phyloP scores from a whole-genome alignment of 805 yeast species.

The Candida tammaniensis region DNA sequence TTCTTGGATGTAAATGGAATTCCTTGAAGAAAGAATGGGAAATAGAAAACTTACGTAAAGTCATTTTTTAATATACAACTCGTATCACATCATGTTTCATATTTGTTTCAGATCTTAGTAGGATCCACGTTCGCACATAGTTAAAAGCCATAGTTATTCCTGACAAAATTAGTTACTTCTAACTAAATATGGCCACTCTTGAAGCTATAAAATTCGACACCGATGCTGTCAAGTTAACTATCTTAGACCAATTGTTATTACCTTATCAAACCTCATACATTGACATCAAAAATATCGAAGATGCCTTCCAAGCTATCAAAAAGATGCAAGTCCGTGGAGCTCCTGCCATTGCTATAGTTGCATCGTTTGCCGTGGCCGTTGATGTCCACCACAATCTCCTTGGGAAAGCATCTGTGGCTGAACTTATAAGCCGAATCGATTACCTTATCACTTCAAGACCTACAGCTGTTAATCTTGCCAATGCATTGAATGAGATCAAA shows the following conservation, averaged over 20 bases:
- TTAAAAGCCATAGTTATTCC: too few relatives aligned
- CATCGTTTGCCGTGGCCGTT: slow-evolving; percentile 77
- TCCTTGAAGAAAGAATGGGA: slow-evolving; percentile 61
- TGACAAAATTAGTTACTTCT: neutral
- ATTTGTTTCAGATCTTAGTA: too few relatives aligned
- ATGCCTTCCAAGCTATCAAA: slow-evolving; percentile 80
- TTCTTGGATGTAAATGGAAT: slow-evolving; percentile 70
- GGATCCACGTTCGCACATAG: too few relatives aligned
- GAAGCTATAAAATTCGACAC: slow-evolving; percentile 69
- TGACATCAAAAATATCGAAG: slow-evolving; percentile 57
- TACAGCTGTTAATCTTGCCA: slow-evolving; percentile 89
- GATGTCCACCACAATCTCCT: slow-evolving; percentile 45
- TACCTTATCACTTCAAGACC: slow-evolving; percentile 79
- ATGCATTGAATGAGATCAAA: slow-evolving; percentile 61
- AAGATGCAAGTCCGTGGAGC: slow-evolving; percentile 97
- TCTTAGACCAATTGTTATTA: slow-evolving; percentile 77
- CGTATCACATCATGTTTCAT: neutral
- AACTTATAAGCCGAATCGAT: slow-evolving; percentile 51
- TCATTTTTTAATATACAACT: slow-evolving; percentile 50
- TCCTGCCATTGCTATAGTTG: slow-evolving; percentile 97
- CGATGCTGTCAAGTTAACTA: slow-evolving; percentile 42
- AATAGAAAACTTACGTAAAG: slow-evolving; percentile 68
- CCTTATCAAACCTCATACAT: slow-evolving; percentile 80
- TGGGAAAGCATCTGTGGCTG: slow-evolving; percentile 21
- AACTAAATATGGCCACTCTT: slow-evolving; percentile 19